Evolutionary conservation across 2,329 filamentous ascomycete genomes (phyloP).

Genomic region (Alternaria gaisen): DNA sequence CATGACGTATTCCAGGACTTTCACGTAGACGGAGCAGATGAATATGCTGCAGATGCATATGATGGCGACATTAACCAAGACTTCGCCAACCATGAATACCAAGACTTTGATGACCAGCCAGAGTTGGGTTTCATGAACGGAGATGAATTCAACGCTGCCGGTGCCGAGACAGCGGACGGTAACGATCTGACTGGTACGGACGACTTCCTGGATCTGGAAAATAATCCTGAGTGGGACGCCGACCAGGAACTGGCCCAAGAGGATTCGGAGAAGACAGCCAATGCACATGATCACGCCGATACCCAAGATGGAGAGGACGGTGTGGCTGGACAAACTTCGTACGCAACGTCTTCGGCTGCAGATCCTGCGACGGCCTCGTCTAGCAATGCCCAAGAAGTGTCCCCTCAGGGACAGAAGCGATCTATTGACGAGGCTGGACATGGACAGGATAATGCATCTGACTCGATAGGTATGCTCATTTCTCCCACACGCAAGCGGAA

Average conservation of each 20-base stretch:
- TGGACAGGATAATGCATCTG: constrained; percentile 36
- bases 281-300: constrained; percentile 22
- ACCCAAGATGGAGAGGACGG: constrained; percentile 37
- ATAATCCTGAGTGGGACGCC: constrained; percentile 28
- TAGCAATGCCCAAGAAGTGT: constrained; percentile 30
- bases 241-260: constrained; percentile 21
- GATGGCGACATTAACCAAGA: constrained; percentile 38
- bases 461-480: constrained; percentile 37
- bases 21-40: constrained; percentile 22
- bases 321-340: constrained; percentile 32
- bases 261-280: constrained; percentile 16
- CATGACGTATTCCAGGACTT: constrained; percentile 23
- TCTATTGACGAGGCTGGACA: constrained; percentile 45
- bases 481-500: constrained; percentile 4
- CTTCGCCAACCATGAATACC: constrained; percentile 30
- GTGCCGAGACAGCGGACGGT: constrained; percentile 16
- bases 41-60: constrained; percentile 22
- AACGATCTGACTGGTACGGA: constrained; percentile 23
- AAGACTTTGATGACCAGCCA: constrained; percentile 25
- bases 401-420: constrained; percentile 46
- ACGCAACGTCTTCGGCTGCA: constrained; percentile 40
- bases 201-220: constrained; percentile 32
- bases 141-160: constrained; percentile 17
- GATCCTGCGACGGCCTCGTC: constrained; percentile 37
- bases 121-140: constrained; percentile 24